Evolutionary conservation across 768 basidiomycete species (phyloP), one percentile per base, ranked within the genome.

Genomic region (Pleurotus salmoneostramineus): DNA sequence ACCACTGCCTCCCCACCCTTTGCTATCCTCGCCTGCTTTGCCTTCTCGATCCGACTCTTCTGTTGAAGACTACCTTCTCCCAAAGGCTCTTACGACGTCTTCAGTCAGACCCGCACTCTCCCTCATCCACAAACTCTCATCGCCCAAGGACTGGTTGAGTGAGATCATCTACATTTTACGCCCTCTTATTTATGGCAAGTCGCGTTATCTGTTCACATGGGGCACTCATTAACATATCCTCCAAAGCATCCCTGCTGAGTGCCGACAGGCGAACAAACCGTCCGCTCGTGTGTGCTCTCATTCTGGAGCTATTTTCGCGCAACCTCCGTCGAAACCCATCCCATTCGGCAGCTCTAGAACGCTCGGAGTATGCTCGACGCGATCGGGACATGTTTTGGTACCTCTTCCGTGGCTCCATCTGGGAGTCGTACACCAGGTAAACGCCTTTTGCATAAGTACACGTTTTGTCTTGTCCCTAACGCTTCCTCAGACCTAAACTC

Each of bases 341-440:
- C 5, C 71, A 83, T 1, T 86, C 87, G 46, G 80, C 84, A 15
- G 61, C 77, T 4, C 74, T 91, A 36, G 89, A 93, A 69, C 80
- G 88, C 50, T 72, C 82, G 11, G 93, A 95, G 66, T 91, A 95
- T 64, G 89, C 91, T 11, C 80, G 83, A 56, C 78, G 93, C 63
- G 95, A 97, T 69, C 81, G 85, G 54, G 88, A 91, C 63, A 79
- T 96, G 61, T 66, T 89, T 7, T 92, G 88, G 87, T 93, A 94
- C 67, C 79, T 95, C 45, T 72, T 96, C 60, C 86, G 92, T 43
- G 94, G 93, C 15, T 84, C 89, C 15, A 83, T 95, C 52, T 97
- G 95, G 95, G 75, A 84, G 58, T 75, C 79, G 7, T 93, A 84
- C 72, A 92, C 91, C 40, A 75, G 83, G 91, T 88, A 60, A 56